A percentile compares a stretch with the other conserved stretches of the same genome.
Conservation (phyloP, 345 rosid species). For the Eucalyptus cloeziana region DNA sequence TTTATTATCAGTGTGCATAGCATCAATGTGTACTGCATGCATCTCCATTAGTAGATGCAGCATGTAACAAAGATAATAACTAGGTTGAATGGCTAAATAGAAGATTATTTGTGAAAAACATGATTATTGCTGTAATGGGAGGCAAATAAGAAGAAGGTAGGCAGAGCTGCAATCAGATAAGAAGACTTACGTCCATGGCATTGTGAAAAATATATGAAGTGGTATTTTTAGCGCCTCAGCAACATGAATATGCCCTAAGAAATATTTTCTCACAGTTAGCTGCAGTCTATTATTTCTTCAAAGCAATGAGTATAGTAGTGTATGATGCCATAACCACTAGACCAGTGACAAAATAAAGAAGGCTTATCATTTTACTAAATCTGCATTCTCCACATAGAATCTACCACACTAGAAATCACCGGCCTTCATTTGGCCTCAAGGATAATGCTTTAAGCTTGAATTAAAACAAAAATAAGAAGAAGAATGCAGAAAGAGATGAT, state of each 20-base stretch:
- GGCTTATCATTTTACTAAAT: neutral
- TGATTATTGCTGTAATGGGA: neutral
- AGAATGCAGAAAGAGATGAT: neutral
- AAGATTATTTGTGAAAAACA: neutral
- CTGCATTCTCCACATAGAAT: neutral
- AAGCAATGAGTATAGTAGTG: neutral
- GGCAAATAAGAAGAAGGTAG: neutral
- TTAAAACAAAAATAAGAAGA: neutral
- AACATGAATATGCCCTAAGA: constrained; percentile 42
- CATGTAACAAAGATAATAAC: neutral
- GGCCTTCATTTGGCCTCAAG: neutral
- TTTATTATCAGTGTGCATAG: neutral
- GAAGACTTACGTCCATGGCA: constrained; percentile 62
- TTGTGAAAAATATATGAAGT: constrained; percentile 40
- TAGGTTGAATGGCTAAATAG: neutral
- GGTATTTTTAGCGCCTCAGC: constrained; percentile 41
- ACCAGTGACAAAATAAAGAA: neutral
- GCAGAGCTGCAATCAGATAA: neutral
- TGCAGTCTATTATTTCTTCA: neutral
- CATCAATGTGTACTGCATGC: neutral
- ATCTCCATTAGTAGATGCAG: neutral
- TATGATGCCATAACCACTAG: neutral
- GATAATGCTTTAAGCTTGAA: neutral
- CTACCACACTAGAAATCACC: neutral
- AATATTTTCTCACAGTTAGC: neutral